Percentiles rank a stretch among this genome's conserved stretches.
Evolutionary conservation across 169 alveolate species (phyloP).

Genomic region (Plasmodium fragile): DNA sequence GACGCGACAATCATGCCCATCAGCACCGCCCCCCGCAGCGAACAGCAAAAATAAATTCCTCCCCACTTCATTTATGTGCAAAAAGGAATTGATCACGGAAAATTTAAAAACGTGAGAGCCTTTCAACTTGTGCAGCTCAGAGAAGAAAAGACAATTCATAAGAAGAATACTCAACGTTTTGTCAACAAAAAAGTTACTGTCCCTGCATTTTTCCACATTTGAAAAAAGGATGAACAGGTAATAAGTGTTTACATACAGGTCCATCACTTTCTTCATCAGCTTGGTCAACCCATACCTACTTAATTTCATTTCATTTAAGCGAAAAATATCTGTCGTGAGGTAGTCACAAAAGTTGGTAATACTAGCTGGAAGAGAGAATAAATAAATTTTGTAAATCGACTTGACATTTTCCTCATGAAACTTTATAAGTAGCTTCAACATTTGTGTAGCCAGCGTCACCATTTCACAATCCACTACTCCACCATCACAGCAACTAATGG

Average conservation of each 20-base stretch:
- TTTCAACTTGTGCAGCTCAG: conserved; percentile 8
- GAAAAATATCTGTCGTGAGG: conserved; percentile 2
- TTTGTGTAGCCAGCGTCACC: not conserved
- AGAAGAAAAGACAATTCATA: conserved; percentile 9
- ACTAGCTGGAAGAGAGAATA: conserved; percentile 14
- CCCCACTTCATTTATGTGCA: conserved; percentile 4
- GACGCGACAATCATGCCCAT: not conserved
- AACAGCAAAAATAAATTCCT: conserved; percentile 9
- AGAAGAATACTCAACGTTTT: not conserved
- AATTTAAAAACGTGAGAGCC: not conserved
- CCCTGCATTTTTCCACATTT: conserved; percentile 21
- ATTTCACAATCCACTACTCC: not conserved
- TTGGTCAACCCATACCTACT: not conserved
- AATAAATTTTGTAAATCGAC: conserved; percentile 7
- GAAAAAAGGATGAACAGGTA: conserved; percentile 50
- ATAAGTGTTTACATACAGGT: conserved; percentile 39
- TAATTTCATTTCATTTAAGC: not conserved
- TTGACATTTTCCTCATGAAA: not conserved
- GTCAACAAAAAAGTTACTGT: conserved; percentile 1
- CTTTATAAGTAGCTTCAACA: not conserved
- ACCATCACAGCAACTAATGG: conserved; percentile 6
- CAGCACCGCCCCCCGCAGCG: not conserved
- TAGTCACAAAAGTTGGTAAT: conserved; percentile 8
- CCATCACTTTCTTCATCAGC: conserved; percentile 15
- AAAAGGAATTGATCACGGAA: not conserved